These are phyloP conservation scores for Camellia lanceoleosa DNA, from an alignment of 148 eudicot species.

Conservation along the genomic window DNA sequence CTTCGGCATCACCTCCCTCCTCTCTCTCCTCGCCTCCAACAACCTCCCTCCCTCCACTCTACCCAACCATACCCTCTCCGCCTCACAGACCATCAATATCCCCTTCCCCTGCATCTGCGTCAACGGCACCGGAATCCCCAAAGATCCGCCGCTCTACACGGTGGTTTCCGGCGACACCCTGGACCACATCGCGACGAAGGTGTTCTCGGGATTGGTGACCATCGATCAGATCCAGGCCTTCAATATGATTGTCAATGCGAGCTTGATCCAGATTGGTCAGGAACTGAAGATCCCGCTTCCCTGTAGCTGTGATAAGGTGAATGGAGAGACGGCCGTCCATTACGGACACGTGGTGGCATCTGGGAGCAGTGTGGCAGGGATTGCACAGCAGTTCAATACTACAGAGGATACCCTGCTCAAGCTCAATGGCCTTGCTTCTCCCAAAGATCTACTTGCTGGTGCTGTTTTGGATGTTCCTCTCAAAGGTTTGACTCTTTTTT, in stretches of 20 bases:
- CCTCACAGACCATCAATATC: conserved; percentile 36
- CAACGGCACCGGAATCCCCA: conserved; percentile 55
- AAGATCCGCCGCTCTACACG: conserved; percentile 44
- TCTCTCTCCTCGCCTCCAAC: conserved; percentile 60
- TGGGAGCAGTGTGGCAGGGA: conserved; percentile 39
- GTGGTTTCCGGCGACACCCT: conserved; percentile 53
- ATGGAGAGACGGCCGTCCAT: conserved; percentile 57
- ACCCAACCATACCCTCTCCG: conserved; percentile 14
- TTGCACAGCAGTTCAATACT: conserved; percentile 51
- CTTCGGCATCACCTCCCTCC: conserved; percentile 47
- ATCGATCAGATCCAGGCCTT: conserved; percentile 45
- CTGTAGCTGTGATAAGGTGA: conserved; percentile 89
- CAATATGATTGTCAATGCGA: conserved; percentile 37
- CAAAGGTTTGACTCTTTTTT: conserved; percentile 38
- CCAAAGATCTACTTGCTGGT: conserved; percentile 48
- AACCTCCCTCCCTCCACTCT: conserved; percentile 46
- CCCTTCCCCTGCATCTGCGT: conserved; percentile 69
- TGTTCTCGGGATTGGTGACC: conserved; percentile 51
- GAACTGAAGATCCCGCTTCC: conserved; percentile 79
- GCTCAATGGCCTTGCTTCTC: conserved; percentile 45
- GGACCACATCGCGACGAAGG: conserved; percentile 44
- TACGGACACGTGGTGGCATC: conserved; percentile 55
- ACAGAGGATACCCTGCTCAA: conserved; percentile 35
- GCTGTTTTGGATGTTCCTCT: conserved; percentile 83
- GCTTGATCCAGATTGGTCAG: conserved; percentile 39